Base-by-base conservation (phyloP, 2,329 filamentous ascomycete species). In the Waltergamsia citrina region DNA sequence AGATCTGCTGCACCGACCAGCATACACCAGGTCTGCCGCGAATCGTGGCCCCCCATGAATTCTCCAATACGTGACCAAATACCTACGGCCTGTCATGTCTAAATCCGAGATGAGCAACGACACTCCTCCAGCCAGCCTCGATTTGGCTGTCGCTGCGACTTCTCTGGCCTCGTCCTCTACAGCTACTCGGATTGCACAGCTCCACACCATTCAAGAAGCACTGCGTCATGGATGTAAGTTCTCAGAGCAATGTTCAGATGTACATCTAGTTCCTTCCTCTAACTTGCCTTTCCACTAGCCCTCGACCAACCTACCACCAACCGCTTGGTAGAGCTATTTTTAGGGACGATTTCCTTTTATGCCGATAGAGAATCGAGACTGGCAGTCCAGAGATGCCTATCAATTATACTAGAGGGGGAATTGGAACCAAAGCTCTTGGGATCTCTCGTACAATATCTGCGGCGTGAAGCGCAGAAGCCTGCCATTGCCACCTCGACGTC, bases 281-380 rank as follows among this genome's bases (percentile, higher is more conserved):
- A 35, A 23, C 15, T 10, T 15, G 8, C 9, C 10, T 15, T 7
- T 9, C 19, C 17, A 9, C 26, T 44, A 71, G 70, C 62, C 39
- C 53, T 70, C 47, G 62, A 69, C 38, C 53, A 58, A 54, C 55
- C 66, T 29, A 56, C 69, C 34, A 59, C 75, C 36, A 59, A 67
- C 33, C 54, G 58, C 38, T 56, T 92, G 34, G 63, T 94, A 42
- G 71, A 76, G 40, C 65, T 87, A 22, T 74, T 98, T 21, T 90
- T 96, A 62, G 77, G 78, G 53, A 95, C 88, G 33, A 87, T 95
- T 52, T 75, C 85, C 40, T 77, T 83, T 46, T 98, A 96, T 59
- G 65, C 78, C 57, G 92, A 98, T 60, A 78, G 88, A 48, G 66
- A 75, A 43, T 96, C 92, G 29, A 77, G 92, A 46, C 72, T 78